Percentiles rank a stretch among this genome's conserved stretches.
phyloP scores from a whole-genome alignment of 148 eudicot species.

The Limonium bicolor region DNA sequence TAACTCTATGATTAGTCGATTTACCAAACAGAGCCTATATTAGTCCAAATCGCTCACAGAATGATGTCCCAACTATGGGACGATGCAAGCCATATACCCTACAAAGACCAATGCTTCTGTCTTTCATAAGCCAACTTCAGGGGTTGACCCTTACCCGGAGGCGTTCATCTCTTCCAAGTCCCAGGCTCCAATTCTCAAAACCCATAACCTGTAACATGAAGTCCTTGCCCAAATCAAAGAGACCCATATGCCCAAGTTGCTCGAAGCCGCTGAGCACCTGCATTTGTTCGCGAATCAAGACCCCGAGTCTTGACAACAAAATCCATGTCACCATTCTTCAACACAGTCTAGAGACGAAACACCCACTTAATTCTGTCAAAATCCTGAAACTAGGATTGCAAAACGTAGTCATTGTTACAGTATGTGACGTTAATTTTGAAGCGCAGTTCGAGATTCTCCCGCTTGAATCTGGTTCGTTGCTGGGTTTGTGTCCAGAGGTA shows the following conservation, averaged over 20 bases:
- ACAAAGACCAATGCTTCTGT: no score
- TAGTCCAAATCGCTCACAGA: no score
- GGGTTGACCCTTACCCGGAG: no score
- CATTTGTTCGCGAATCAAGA: conserved; percentile 45
- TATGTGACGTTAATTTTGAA: conserved; percentile 50
- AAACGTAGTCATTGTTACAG: conserved; percentile 31
- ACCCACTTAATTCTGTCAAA: conserved; percentile 75
- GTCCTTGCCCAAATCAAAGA: conserved; percentile 20
- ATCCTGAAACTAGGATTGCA: conserved; percentile 56
- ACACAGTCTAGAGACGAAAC: conserved; percentile 60
- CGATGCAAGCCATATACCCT: no score
- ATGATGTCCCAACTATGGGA: no score
- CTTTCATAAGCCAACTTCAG: no score
- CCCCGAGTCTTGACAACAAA: conserved; percentile 41
- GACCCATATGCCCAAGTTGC: conserved; percentile 73
- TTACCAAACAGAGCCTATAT: no score
- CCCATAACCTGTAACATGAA: conserved; percentile 16
- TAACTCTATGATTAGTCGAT: no score
- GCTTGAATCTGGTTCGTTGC: conserved; percentile 1
- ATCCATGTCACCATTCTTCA: conserved; percentile 63
- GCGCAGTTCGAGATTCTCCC: conserved; percentile 34
- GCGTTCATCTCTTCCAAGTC: no score
- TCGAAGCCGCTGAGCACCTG: conserved; percentile 59
- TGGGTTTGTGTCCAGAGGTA: conserved; percentile 1
- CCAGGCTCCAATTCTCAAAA: no score